Evolutionary conservation across 2,329 filamentous ascomycete genomes (phyloP), one percentile per base, ranked within the genome.

Genomic region (Zasmidium citrigriseum): DNA sequence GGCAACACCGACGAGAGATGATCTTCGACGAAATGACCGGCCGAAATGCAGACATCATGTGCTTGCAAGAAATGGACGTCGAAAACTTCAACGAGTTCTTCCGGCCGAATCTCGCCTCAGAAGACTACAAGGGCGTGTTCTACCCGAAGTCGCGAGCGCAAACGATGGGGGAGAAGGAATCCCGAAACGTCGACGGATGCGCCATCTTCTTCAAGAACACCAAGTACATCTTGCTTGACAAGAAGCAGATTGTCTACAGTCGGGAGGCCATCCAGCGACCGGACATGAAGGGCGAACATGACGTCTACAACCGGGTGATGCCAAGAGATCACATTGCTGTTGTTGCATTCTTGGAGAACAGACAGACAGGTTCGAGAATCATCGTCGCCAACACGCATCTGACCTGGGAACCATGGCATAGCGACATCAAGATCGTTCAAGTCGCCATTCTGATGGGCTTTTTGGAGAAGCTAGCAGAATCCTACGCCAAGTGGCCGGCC

Each of bases 291-390:
- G 91, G 93, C 57, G 91, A 96, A 70, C 91, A 96, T 72, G 95
- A 99, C 70, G 93, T 98, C 57, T 98, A 96, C 83, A 99, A 99
- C 74, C 89, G 95, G 24, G 89, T 99, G 60, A 98, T 97, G 95
- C 93, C 93, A 61, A 91, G 95, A 77, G 95, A 99, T 80, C 93
- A 98, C 73, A 96, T 99, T 74, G 95, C 90, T 16, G 89, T 96
- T 49, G 86, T 96, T 49, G 87, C 89, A 56, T 96, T 98, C 79
- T 86, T 99, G 62, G 95, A 99, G 76, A 97, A 96, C 69, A 86
- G 93, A 38, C 80, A 85, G 60, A 97, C 93, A 0, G 95, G 95
- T n/a, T 88, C 91, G 14, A 88, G 95, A 57, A 80, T 98, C 70
- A 96, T 99, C 63, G 87, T 98, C 34, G 91, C 91, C 66, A 98